These are phyloP conservation scores for Centaurea solstitialis DNA, from an alignment of 129 eudicot genomes.

Conservation along the genomic window DNA sequence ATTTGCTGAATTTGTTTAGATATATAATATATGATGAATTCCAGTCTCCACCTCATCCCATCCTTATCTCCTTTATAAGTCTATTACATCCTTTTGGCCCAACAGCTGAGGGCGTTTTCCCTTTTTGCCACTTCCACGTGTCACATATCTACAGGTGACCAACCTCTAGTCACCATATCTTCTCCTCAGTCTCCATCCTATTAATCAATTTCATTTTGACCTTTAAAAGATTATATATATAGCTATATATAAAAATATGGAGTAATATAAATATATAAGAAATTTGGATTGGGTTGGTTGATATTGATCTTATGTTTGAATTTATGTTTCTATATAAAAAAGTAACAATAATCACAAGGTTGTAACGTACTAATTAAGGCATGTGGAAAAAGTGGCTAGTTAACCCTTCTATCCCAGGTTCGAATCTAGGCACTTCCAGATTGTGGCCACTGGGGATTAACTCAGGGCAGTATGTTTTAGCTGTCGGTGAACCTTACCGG, in stretches of 20 bases:
- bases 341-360: too few species aligned
- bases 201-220: neutral
- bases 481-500: too few species aligned
- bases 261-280: neutral
- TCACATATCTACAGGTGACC: slow-evolving; percentile 13
- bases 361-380: too few species aligned
- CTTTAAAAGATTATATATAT: neutral
- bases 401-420: too few species aligned
- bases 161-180: neutral
- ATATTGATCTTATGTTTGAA: neutral
- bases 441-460: too few species aligned
- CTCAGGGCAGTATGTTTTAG: too few species aligned
- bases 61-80: slow-evolving; percentile 20
- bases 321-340: neutral
- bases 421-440: too few species aligned
- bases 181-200: slow-evolving; percentile 9
- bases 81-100: slow-evolving; percentile 25
- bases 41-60: neutral
- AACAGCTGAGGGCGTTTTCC: slow-evolving; percentile 18
- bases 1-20: neutral
- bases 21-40: too few species aligned
- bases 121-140: slow-evolving; percentile 19
- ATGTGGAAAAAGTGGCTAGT: too few species aligned
- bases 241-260: neutral
- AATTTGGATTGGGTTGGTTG: neutral